Evolutionary conservation across 2,329 filamentous ascomycete genomes (phyloP).

Genomic region (Apiospora malaysiana): DNA sequence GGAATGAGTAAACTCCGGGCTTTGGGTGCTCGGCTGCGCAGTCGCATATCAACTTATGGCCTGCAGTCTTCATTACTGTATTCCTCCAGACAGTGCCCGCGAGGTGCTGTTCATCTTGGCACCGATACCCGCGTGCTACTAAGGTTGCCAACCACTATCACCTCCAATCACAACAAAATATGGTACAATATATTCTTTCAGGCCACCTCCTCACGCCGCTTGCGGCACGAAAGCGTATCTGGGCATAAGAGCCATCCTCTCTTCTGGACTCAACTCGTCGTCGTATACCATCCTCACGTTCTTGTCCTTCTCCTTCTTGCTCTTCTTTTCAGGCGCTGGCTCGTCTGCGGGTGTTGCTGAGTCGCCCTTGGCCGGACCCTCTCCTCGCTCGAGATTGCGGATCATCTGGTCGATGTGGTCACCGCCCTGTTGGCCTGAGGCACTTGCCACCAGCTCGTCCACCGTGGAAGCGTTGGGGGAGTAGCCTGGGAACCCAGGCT

Average conservation of each 20-base stretch:
- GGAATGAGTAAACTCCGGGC: neutral
- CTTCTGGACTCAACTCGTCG: slow-evolving; percentile 83
- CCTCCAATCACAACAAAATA: neutral
- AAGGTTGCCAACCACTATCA: neutral
- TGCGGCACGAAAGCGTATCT: slow-evolving; percentile 73
- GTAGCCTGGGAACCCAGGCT: slow-evolving; percentile 40
- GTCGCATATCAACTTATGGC: neutral
- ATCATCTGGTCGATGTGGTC: slow-evolving; percentile 72
- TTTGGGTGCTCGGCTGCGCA: neutral
- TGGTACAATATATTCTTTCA: neutral
- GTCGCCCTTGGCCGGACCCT: slow-evolving; percentile 45
- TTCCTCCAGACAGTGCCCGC: neutral
- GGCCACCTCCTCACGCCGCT: slow-evolving; percentile 23
- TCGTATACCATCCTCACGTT: slow-evolving; percentile 79
- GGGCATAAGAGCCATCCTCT: slow-evolving; percentile 81
- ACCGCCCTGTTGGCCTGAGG: slow-evolving; percentile 49
- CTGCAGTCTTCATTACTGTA: neutral
- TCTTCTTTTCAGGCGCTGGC: slow-evolving; percentile 63
- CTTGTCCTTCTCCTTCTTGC: slow-evolving; percentile 71
- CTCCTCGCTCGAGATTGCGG: slow-evolving; percentile 63
- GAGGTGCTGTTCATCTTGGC: slow-evolving; percentile 4
- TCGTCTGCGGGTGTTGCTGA: slow-evolving; percentile 43
- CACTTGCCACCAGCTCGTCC: slow-evolving; percentile 54
- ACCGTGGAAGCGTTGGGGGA: slow-evolving; percentile 48
- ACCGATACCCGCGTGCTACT: neutral